Percentiles rank a stretch among this genome's conserved stretches.
These are phyloP conservation scores for Epichloe sp. DNA, from an alignment of 2,329 filamentous ascomycete species.

Conservation along the genomic window DNA sequence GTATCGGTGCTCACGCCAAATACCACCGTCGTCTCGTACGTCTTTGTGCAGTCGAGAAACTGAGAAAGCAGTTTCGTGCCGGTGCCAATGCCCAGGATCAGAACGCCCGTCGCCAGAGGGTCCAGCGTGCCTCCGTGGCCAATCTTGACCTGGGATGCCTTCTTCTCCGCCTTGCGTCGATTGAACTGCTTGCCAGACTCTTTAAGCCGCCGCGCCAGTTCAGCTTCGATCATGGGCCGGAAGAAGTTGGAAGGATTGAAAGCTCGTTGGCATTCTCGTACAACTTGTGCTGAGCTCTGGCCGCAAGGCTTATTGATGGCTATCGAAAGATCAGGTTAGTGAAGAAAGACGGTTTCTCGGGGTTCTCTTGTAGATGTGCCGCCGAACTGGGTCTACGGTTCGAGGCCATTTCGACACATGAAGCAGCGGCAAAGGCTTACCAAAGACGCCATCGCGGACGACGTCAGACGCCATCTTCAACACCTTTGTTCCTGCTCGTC, in stretches of 20 bases:
- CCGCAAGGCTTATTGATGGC: conserved; percentile 87
- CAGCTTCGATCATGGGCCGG: conserved; percentile 57
- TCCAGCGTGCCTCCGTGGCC: conserved; percentile 94
- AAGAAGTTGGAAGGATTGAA: conserved; percentile 77
- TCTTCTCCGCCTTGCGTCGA: conserved; percentile 43
- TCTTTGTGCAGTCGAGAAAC: conserved; percentile 84
- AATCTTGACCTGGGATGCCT: conserved; percentile 67
- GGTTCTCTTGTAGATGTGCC: neutral
- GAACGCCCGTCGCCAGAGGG: conserved; percentile 81
- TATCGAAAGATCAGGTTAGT: conserved; percentile 21
- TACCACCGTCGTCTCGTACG: conserved; percentile 77
- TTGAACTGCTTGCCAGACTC: conserved; percentile 47
- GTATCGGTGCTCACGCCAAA: conserved; percentile 90
- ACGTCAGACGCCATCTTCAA: conserved; percentile 40
- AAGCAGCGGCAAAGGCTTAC: conserved; percentile 22
- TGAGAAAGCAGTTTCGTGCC: conserved; percentile 72
- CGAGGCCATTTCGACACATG: too few species aligned
- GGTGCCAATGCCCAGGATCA: conserved; percentile 76
- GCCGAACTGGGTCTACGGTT: neutral
- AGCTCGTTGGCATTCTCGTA: conserved; percentile 72
- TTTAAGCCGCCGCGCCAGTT: conserved; percentile 39
- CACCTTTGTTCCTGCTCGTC: conserved; percentile 15
- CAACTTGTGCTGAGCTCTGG: conserved; percentile 77
- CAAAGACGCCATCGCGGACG: conserved; percentile 44
- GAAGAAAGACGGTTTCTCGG: neutral